Conservation (phyloP, 1,139 yeast genomes). For the Pichia sp. region DNA sequence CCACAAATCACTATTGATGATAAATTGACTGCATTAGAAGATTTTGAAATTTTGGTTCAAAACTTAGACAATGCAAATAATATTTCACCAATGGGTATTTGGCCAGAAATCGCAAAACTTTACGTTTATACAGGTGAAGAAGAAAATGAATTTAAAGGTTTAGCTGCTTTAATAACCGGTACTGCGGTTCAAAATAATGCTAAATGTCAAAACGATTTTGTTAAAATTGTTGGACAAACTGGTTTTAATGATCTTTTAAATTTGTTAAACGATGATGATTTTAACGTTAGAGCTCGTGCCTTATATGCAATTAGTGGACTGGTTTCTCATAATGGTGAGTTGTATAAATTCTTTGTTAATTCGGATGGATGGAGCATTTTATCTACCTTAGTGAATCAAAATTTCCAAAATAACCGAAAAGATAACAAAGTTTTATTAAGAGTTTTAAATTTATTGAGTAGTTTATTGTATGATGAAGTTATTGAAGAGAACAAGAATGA, state of each 20-base stretch:
- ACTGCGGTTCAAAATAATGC: conserved; percentile 91
- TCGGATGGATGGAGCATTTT: conserved; percentile 57
- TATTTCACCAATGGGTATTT: conserved; percentile 72
- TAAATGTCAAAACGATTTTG: conserved; percentile 60
- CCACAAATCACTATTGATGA: conserved; percentile 58
- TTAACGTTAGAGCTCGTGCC: conserved; percentile 48
- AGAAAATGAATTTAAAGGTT: conserved; percentile 45
- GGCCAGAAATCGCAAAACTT: conserved; percentile 45
- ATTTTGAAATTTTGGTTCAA: conserved; percentile 90
- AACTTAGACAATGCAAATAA: conserved; percentile 93
- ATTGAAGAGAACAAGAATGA: conserved; percentile 26
- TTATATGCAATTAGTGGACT: conserved; percentile 72
- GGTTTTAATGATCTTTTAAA: conserved; percentile 11
- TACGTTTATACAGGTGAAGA: conserved; percentile 44
- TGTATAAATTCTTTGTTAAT: conserved; percentile 48
- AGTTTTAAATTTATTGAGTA: conserved; percentile 49
- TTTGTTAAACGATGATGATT: conserved; percentile 10
- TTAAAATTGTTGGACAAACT: conserved; percentile 35
- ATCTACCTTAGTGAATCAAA: conserved; percentile 14
- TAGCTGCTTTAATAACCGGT: conserved; percentile 71
- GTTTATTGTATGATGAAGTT: conserved; percentile 49
- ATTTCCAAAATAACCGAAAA: conserved; percentile 32
- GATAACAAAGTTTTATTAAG: conserved; percentile 44
- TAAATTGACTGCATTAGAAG: conserved; percentile 63
- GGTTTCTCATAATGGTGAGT: conserved; percentile 62